These are phyloP conservation scores for Przewalskia tangutica DNA, from an alignment of 257 asterid genomes.

Conservation along the genomic window DNA sequence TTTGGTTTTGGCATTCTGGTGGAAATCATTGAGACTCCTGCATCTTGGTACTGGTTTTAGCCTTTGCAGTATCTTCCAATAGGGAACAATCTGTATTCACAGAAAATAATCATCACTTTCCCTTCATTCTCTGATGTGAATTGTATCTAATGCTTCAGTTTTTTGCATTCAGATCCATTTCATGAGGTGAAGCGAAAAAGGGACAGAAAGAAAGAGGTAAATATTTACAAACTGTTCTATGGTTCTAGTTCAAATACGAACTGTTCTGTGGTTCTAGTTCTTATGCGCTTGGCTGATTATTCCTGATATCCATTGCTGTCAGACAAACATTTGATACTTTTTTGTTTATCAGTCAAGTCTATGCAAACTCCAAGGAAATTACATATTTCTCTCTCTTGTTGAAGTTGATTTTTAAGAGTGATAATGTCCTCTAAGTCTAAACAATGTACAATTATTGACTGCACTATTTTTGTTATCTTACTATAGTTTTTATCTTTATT, in stretches of 20 bases:
- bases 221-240: neutral
- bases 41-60: neutral
- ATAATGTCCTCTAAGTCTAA: neutral
- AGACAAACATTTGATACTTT: neutral
- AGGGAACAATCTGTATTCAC: neutral
- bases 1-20: neutral
- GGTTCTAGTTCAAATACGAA: neutral
- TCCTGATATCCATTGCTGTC: neutral
- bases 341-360: neutral
- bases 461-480: neutral
- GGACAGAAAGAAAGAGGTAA: slow-evolving; percentile 81
- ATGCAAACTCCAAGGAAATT: neutral
- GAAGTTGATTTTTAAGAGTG: neutral
- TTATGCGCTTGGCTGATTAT: neutral
- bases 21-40: neutral
- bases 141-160: neutral
- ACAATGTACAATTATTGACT: neutral
- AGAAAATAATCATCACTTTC: neutral
- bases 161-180: slow-evolving; percentile 60
- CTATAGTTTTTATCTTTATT: neutral
- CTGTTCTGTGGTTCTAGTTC: neutral
- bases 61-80: neutral
- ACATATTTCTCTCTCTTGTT: neutral
- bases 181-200: slow-evolving; percentile 89
- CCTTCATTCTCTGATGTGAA: neutral